Evolutionary conservation across 176 grass and related monocot genomes (phyloP).

Genomic region (Aegilops tauschii): DNA sequence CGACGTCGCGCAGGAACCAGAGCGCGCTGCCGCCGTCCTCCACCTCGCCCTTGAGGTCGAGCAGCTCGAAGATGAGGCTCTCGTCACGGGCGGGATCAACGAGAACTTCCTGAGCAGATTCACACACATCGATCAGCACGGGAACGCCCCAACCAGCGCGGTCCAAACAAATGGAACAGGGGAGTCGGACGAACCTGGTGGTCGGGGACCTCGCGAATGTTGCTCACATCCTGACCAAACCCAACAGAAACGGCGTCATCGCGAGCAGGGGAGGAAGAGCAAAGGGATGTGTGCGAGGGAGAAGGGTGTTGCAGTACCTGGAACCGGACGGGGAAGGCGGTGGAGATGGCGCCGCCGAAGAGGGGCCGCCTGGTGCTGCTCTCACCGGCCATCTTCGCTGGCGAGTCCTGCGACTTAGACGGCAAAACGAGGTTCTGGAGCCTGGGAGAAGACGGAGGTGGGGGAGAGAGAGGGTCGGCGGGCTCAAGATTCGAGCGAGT

Average conservation of each 20-base stretch:
- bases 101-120: slow-evolving; percentile 60
- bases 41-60: slow-evolving; percentile 84
- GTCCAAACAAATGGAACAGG: background rate
- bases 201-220: slow-evolving; percentile 75
- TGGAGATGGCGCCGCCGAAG: slow-evolving; percentile 86
- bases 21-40: slow-evolving; percentile 62
- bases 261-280: background rate
- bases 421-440: slow-evolving; percentile 9
- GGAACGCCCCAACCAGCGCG: background rate
- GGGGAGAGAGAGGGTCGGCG: background rate
- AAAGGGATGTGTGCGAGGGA: background rate
- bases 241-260: background rate
- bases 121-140: background rate
- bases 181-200: slow-evolving; percentile 54
- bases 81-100: slow-evolving; percentile 79
- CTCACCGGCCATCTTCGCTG: slow-evolving; percentile 54
- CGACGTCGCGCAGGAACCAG: slow-evolving; percentile 88
- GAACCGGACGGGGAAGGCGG: slow-evolving; percentile 63
- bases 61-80: slow-evolving; percentile 88
- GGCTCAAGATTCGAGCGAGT: background rate
- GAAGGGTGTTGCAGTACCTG: slow-evolving; percentile 36
- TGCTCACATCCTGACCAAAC: slow-evolving; percentile 73
- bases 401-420: background rate
- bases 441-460: background rate
- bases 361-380: slow-evolving; percentile 45